phyloP scores from a whole-genome alignment of 179 eudicot species.

The Drosera spatulata region DNA sequence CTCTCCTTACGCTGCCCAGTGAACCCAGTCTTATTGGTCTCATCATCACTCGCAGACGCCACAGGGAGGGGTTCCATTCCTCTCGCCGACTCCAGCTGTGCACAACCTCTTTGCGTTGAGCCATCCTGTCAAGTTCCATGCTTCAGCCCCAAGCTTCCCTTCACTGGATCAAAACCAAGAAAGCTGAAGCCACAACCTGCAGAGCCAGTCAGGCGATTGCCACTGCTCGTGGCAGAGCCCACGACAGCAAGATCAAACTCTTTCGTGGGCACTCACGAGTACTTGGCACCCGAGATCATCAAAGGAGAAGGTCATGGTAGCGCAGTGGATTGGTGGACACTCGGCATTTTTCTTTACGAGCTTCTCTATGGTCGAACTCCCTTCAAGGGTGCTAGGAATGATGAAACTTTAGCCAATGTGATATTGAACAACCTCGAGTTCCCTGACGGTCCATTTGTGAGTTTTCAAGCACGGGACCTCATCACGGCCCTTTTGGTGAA shows the following conservation, averaged over 20 bases:
- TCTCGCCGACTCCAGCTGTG: constrained; percentile 26
- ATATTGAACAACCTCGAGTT: constrained; percentile 57
- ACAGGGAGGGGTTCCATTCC: constrained; percentile 21
- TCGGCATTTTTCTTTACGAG: constrained; percentile 71
- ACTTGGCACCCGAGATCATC: constrained; percentile 78
- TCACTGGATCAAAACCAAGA: constrained; percentile 16
- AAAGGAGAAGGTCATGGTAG: constrained; percentile 91
- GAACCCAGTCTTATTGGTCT: constrained; percentile 37
- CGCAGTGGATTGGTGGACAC: constrained; percentile 95
- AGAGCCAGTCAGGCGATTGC: constrained; percentile 25
- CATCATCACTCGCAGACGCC: constrained; percentile 23
- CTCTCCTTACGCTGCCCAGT: constrained; percentile 21
- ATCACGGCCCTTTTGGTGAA: constrained; percentile 28
- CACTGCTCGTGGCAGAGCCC: constrained; percentile 41
- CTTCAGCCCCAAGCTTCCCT: constrained; percentile 25
- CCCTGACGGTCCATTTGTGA: constrained; percentile 64
- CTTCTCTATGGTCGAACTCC: constrained; percentile 85
- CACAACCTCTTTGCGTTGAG: constrained; percentile 34
- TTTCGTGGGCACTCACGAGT: constrained; percentile 86
- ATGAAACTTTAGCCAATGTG: constrained; percentile 75
- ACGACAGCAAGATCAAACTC: constrained; percentile 70
- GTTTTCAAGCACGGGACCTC: constrained; percentile 43
- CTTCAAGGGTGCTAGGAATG: constrained; percentile 72
- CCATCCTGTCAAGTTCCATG: constrained; percentile 39
- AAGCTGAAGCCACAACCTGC: constrained; percentile 33